A percentile compares a stretch with the other conserved stretches of the same genome.
These are phyloP conservation scores for Serendipita sp. DNA, from an alignment of 768 basidiomycete genomes.

Conservation along the genomic window DNA sequence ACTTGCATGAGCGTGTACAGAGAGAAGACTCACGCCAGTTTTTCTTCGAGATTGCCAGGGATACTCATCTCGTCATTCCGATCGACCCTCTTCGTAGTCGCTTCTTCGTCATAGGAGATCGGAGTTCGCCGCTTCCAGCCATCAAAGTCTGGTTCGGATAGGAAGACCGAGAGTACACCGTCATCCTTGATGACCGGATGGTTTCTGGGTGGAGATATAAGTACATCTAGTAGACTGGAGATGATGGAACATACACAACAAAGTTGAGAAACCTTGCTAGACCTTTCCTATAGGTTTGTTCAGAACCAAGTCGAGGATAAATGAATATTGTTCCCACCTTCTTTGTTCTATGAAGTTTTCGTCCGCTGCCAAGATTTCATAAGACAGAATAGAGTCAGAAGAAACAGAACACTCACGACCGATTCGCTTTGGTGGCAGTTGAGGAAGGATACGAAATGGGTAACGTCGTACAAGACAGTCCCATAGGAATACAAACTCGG, in stretches of 20 bases:
- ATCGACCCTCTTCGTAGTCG: conserved; percentile 59
- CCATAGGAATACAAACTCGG: conserved; percentile 83
- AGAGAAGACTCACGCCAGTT: conserved; percentile 40
- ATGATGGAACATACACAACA: conserved; percentile 37
- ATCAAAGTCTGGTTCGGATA: conserved; percentile 73
- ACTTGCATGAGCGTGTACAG: neutral
- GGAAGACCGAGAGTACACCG: conserved; percentile 61
- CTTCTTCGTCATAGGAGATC: conserved; percentile 79
- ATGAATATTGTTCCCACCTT: conserved; percentile 28
- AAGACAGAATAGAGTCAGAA: neutral
- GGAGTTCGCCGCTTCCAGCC: conserved; percentile 65
- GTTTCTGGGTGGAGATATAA: conserved; percentile 34
- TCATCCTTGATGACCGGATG: conserved; percentile 87
- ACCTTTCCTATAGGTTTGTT: conserved; percentile 40
- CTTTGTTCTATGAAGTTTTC: conserved; percentile 84
- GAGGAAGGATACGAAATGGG: conserved; percentile 80
- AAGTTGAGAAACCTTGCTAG: conserved; percentile 66
- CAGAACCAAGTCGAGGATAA: neutral
- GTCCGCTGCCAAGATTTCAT: conserved; percentile 39
- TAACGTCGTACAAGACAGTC: conserved; percentile 75
- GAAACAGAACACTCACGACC: conserved; percentile 44
- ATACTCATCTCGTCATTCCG: conserved; percentile 80
- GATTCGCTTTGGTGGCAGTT: conserved; percentile 82
- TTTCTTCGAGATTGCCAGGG: conserved; percentile 82
- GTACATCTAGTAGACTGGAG: neutral